Evolutionary conservation across 805 yeast species (phyloP).

Genomic region (Starmerella lactis-condensi): DNA sequence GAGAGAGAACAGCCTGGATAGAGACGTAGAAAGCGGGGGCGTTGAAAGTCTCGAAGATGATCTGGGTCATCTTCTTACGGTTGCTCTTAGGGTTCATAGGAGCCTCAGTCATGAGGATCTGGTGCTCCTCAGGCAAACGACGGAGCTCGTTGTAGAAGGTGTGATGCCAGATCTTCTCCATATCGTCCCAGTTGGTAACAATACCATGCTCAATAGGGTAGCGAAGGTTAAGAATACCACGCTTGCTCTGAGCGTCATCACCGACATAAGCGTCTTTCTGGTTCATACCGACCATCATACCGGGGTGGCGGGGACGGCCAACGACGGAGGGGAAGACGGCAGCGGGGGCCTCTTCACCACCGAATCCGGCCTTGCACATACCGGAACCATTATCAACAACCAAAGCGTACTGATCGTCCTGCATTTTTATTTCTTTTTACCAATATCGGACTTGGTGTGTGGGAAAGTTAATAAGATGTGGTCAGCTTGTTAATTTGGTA

Average conservation of each 20-base stretch:
- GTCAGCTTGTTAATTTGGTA: constrained; percentile 1
- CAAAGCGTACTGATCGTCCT: constrained; percentile 25
- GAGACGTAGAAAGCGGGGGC: constrained; percentile 99
- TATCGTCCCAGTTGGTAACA: constrained; percentile 99
- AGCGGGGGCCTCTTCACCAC: constrained; percentile 99
- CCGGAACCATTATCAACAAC: constrained; percentile 99
- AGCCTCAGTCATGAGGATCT: constrained; percentile 97
- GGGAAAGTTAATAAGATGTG: neutral
- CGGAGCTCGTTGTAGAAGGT: constrained; percentile 99
- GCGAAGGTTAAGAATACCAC: constrained; percentile 97
- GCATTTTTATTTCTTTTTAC: constrained; percentile 7
- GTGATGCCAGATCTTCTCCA: constrained; percentile 99
- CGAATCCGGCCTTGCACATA: constrained; percentile 99
- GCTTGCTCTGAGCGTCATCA: constrained; percentile 99
- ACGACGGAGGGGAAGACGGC: constrained; percentile 99
- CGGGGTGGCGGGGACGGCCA: constrained; percentile 99
- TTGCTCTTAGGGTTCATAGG: constrained; percentile 99
- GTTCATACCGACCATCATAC: constrained; percentile 99
- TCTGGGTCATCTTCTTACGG: constrained; percentile 99
- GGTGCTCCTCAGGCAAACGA: constrained; percentile 99
- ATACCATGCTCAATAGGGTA: constrained; percentile 99
- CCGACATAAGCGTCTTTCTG: constrained; percentile 99
- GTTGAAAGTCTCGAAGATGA: constrained; percentile 96
- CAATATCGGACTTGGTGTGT: neutral
- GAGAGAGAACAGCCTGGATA: constrained; percentile 94